Percentiles rank a stretch among this genome's conserved stretches.
phyloP scores from a whole-genome alignment of 805 yeast species.

The Saturnispora mendoncae region DNA sequence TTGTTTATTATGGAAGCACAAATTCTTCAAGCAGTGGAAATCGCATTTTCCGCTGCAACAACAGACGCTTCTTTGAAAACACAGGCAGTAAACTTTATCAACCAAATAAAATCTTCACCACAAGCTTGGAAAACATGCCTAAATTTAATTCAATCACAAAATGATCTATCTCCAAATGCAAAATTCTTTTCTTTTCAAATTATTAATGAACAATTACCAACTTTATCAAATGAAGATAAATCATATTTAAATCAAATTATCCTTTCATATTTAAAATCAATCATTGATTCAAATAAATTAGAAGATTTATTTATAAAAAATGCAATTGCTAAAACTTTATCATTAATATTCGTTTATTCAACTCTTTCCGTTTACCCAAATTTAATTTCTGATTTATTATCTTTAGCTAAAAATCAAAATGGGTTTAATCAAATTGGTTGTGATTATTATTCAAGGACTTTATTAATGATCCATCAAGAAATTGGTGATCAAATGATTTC shows the following conservation, averaged over 20 bases:
- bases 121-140: conserved; percentile 50
- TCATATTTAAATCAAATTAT: conserved; percentile 38
- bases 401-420: conserved; percentile 25
- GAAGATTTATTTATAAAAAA: conserved; percentile 42
- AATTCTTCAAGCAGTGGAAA: conserved; percentile 80
- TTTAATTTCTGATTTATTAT: conserved; percentile 42
- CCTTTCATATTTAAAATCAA: conserved; percentile 34
- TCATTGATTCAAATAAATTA: conserved; percentile 19
- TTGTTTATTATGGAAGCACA: conserved; percentile 35
- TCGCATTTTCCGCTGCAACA: conserved; percentile 67
- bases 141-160: conserved; percentile 30
- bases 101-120: conserved; percentile 42
- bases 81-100: conserved; percentile 49
- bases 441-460: conserved; percentile 69
- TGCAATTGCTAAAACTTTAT: conserved; percentile 48
- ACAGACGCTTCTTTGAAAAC: conserved; percentile 53
- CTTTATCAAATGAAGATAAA: conserved; percentile 38
- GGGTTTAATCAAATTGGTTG: conserved; percentile 36
- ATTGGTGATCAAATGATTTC: conserved; percentile 86
- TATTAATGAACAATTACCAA: conserved; percentile 46
- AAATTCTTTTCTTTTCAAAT: conserved; percentile 66
- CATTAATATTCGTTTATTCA: conserved; percentile 40
- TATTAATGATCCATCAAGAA: conserved; percentile 74
- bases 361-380: conserved; percentile 42
- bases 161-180: conserved; percentile 37